phyloP scores from a whole-genome alignment of 2,329 filamentous ascomycete species.

The Clonostachys chloroleuca region DNA sequence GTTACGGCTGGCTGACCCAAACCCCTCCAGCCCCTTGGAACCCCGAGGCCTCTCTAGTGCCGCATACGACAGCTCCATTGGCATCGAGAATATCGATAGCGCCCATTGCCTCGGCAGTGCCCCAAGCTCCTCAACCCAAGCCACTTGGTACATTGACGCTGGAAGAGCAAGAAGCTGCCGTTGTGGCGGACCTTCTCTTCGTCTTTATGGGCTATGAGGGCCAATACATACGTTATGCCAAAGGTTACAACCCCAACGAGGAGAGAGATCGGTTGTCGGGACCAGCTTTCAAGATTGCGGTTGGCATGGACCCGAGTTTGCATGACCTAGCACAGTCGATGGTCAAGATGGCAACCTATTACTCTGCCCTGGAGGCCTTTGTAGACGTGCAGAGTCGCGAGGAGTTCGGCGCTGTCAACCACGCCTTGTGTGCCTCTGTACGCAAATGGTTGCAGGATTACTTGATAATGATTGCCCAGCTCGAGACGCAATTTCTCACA shows the following conservation, averaged over 20 bases:
- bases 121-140: slow-evolving; percentile 63
- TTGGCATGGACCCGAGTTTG: slow-evolving; percentile 85
- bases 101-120: slow-evolving; percentile 73
- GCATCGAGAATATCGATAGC: slow-evolving; percentile 60
- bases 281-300: slow-evolving; percentile 72
- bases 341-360: slow-evolving; percentile 92
- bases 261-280: slow-evolving; percentile 86
- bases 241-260: slow-evolving; percentile 75
- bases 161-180: slow-evolving; percentile 78
- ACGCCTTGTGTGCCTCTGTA: slow-evolving; percentile 93
- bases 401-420: slow-evolving; percentile 91
- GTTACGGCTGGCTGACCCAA: slow-evolving; percentile 11
- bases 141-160: slow-evolving; percentile 70
- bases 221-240: slow-evolving; percentile 88
- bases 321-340: slow-evolving; percentile 84
- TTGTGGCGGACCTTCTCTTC: slow-evolving; percentile 87
- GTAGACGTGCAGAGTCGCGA: slow-evolving; percentile 91
- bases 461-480: slow-evolving; percentile 83
- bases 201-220: slow-evolving; percentile 98
- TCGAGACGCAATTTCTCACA: slow-evolving; percentile 89
- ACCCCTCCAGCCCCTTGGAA: slow-evolving; percentile 57
- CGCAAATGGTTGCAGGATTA: slow-evolving; percentile 91
- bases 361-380: slow-evolving; percentile 85
- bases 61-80: slow-evolving; percentile 65
- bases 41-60: slow-evolving; percentile 71